phyloP scores from a whole-genome alignment of 2,329 filamentous ascomycete species.

The Colletotrichum horii region DNA sequence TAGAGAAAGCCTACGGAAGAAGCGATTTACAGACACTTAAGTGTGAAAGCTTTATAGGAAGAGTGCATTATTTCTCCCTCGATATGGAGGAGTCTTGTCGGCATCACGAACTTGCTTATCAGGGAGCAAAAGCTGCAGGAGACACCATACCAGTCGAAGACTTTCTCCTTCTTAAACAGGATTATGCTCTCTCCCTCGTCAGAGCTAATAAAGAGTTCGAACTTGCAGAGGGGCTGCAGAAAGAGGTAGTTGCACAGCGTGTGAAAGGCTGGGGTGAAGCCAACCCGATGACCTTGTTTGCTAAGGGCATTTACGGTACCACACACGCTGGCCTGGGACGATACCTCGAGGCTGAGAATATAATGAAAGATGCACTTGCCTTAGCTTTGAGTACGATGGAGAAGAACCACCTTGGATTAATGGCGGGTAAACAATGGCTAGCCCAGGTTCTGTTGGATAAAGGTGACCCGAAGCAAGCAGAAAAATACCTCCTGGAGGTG shows the following conservation, averaged over 20 bases:
- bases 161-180: not conserved
- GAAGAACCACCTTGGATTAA: not conserved
- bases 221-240: not conserved
- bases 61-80: not conserved
- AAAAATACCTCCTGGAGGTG: not conserved
- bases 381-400: not conserved
- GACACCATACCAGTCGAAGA: not conserved
- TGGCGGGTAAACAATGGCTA: not conserved
- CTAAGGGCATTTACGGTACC: not conserved
- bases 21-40: not conserved
- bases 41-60: not conserved
- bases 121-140: not conserved
- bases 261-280: not conserved
- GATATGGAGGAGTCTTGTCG: not conserved
- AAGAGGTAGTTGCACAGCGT: not conserved
- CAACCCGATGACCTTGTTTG: not conserved
- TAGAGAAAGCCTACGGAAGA: not conserved
- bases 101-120: not conserved
- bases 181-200: not conserved
- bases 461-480: not conserved
- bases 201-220: not conserved
- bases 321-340: not conserved
- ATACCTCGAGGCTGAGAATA: not conserved
- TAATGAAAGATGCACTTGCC: not conserved
- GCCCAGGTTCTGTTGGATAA: not conserved